Conservation (phyloP, 2,329 filamentous ascomycete species). For the Amylocarpus encephaloides region DNA sequence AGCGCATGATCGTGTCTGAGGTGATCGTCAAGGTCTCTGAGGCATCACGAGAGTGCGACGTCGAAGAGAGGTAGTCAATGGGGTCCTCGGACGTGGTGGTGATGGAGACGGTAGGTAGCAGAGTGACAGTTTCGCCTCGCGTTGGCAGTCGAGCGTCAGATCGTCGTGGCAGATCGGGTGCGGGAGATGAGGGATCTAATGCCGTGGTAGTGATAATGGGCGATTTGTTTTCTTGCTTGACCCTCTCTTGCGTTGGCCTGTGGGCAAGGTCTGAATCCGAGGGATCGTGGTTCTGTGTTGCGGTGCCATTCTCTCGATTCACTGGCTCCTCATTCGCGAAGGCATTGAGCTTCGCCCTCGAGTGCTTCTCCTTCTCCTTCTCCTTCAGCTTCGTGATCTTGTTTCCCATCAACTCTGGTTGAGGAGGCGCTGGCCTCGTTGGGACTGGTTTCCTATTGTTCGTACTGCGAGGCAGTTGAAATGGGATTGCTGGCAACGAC, state of each 20-base stretch:
- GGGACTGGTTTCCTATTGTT: slow-evolving; percentile 25
- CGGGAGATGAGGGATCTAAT: slow-evolving; percentile 19
- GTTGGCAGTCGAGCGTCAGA: slow-evolving; percentile 16
- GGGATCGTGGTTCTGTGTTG: slow-evolving; percentile 5
- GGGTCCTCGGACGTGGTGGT: not conserved
- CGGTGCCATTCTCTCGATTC: slow-evolving; percentile 10
- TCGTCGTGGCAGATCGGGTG: slow-evolving; percentile 16
- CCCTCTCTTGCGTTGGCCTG: slow-evolving; percentile 24
- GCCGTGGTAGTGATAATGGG: slow-evolving; percentile 8
- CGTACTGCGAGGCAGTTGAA: slow-evolving; percentile 16
- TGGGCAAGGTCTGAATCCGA: slow-evolving; percentile 10
- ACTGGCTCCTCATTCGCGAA: slow-evolving; percentile 11
- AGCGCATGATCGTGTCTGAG: slow-evolving; percentile 18
- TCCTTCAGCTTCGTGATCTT: slow-evolving; percentile 28
- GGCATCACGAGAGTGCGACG: slow-evolving; percentile 18
- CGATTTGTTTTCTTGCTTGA: slow-evolving; percentile 19
- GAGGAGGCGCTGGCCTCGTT: slow-evolving; percentile 24
- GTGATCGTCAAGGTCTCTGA: slow-evolving; percentile 27
- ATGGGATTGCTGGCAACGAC: slow-evolving; percentile 14
- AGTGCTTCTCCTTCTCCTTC: slow-evolving; percentile 22
- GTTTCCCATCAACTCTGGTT: slow-evolving; percentile 28
- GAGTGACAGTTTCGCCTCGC: slow-evolving; percentile 1
- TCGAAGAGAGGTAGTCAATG: not conserved
- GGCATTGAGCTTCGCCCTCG: slow-evolving; percentile 11
- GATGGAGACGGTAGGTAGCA: slow-evolving; percentile 2